These are phyloP conservation scores for Aspergillus fijiensis DNA, from an alignment of 2,329 filamentous ascomycete genomes.

Conservation along the genomic window DNA sequence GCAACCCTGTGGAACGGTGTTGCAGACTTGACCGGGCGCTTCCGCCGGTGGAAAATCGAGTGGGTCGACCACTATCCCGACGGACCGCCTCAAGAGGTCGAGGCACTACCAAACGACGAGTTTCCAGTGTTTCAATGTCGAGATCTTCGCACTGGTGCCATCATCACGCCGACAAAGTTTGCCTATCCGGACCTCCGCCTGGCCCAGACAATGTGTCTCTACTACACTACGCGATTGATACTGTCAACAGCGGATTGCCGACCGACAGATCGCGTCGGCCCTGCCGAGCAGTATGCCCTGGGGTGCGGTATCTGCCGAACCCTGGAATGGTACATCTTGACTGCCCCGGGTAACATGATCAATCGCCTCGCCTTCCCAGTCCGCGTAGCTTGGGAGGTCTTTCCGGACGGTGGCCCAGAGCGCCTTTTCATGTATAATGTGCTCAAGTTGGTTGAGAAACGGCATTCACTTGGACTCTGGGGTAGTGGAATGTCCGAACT, in stretches of 20 bases:
- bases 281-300: slow-evolving; percentile 34
- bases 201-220: slow-evolving; percentile 39
- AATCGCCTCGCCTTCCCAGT: slow-evolving; percentile 40
- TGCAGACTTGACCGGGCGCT: slow-evolving; percentile 30
- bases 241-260: slow-evolving; percentile 36
- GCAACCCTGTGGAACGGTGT: slow-evolving; percentile 36
- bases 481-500: slow-evolving; percentile 38
- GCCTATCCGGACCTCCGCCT: slow-evolving; percentile 38
- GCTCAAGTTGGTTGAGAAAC: slow-evolving; percentile 34
- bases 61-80: slow-evolving; percentile 34
- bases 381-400: slow-evolving; percentile 39
- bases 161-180: slow-evolving; percentile 30
- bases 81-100: slow-evolving; percentile 29
- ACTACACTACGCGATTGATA: slow-evolving; percentile 34
- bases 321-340: slow-evolving; percentile 38
- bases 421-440: slow-evolving; percentile 34
- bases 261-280: slow-evolving; percentile 29
- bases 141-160: slow-evolving; percentile 34
- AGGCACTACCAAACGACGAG: slow-evolving; percentile 22
- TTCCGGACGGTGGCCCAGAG: slow-evolving; percentile 34
- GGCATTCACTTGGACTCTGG: slow-evolving; percentile 38
- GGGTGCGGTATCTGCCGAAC: slow-evolving; percentile 38
- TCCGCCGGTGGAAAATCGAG: slow-evolving; percentile 33
- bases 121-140: slow-evolving; percentile 38
- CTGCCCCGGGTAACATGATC: slow-evolving; percentile 40